Evolutionary conservation across 148 eudicot genomes (phyloP).

Genomic region (Polygonum maritimum): DNA sequence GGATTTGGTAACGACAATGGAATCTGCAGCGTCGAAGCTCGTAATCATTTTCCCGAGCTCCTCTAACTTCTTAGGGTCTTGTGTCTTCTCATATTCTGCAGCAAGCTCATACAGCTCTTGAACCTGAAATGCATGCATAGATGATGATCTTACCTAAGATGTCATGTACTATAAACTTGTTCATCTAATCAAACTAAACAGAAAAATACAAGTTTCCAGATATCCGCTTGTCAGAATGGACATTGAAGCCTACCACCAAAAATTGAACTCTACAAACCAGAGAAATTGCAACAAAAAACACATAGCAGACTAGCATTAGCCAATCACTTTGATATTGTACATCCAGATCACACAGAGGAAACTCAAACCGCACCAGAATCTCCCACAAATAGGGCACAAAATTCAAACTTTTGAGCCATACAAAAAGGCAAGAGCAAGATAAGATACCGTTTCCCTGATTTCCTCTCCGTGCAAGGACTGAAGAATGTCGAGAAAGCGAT

Average conservation of each 20-base stretch:
- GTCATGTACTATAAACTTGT: no score
- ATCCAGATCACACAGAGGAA: neutral
- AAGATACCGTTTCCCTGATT: conserved; percentile 57
- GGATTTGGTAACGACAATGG: conserved; percentile 68
- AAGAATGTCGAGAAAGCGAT: conserved; percentile 83
- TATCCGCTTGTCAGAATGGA: neutral
- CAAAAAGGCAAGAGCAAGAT: neutral
- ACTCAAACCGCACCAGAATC: neutral
- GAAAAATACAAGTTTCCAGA: no score
- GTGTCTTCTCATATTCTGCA: conserved; percentile 67
- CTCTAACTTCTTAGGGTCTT: conserved; percentile 60
- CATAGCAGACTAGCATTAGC: neutral
- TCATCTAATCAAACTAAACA: no score
- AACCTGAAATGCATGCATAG: conserved; percentile 28
- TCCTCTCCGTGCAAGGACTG: conserved; percentile 78
- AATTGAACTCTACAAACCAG: neutral
- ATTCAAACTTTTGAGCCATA: neutral
- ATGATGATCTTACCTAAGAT: neutral
- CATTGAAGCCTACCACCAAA: neutral
- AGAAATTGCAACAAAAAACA: neutral
- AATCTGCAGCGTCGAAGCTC: conserved; percentile 79
- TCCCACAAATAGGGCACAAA: neutral
- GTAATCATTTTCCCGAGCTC: conserved; percentile 65
- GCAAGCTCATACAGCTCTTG: conserved; percentile 80
- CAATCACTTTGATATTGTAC: neutral